A percentile compares a stretch with the other conserved stretches of the same genome.
Conservation (phyloP, 306 rosid species). For the Casuarina equisetifolia region DNA sequence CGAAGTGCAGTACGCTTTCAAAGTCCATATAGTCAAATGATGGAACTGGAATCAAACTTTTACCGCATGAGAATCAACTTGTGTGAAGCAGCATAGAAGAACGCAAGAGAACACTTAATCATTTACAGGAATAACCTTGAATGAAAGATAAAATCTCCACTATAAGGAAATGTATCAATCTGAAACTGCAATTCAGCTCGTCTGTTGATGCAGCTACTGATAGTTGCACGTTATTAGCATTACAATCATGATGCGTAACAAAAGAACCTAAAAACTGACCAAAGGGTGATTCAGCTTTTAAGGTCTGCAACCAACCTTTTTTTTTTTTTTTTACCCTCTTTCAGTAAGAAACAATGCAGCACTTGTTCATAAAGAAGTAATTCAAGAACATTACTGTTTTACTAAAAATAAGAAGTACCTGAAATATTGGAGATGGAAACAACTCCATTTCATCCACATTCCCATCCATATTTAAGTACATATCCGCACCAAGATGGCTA, state of each 20-base stretch:
- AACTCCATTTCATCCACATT: constrained; percentile 79
- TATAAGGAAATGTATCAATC: neutral
- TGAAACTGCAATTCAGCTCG: neutral
- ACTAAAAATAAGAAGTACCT: constrained; percentile 46
- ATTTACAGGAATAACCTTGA: neutral
- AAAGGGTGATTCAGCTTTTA: neutral
- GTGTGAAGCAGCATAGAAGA: neutral
- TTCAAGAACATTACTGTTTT: neutral
- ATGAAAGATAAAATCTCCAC: neutral
- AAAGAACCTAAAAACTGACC: neutral
- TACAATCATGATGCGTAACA: neutral
- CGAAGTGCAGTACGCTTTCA: neutral
- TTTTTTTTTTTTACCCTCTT: neutral
- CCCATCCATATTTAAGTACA: constrained; percentile 85
- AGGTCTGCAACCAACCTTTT: neutral
- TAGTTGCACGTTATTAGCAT: neutral
- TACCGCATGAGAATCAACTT: neutral
- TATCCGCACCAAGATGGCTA: constrained; percentile 90
- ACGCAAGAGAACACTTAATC: neutral
- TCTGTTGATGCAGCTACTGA: neutral
- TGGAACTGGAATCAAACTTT: neutral
- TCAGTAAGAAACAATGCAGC: neutral
- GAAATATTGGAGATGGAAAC: constrained; percentile 86
- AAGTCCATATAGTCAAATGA: neutral
- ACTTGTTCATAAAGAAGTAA: neutral